Conservation (phyloP, 2,329 filamentous ascomycete species). For the Trichoderma sp. region DNA sequence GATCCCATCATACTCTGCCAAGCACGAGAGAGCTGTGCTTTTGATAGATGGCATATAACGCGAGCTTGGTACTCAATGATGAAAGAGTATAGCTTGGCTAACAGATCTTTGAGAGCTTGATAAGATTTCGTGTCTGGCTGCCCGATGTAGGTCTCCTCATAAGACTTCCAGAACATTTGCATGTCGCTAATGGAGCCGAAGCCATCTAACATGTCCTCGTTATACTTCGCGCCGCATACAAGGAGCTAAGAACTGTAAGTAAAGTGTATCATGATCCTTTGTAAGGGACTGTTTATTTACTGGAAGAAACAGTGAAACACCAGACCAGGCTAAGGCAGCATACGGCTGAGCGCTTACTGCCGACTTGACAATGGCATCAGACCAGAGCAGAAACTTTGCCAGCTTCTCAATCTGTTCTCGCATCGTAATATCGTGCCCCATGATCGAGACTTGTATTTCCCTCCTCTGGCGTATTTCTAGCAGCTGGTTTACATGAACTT, state of each 20-base stretch:
- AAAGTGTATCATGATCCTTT: background rate
- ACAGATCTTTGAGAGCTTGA: background rate
- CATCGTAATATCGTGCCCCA: constrained; percentile 24
- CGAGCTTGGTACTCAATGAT: constrained; percentile 17
- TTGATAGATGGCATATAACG: constrained; percentile 21
- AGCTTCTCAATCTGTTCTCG: constrained; percentile 26
- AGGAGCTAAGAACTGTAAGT: constrained; percentile 17
- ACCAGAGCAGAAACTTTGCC: constrained; percentile 26
- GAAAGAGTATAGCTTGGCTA: constrained; percentile 8
- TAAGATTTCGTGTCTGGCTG: background rate
- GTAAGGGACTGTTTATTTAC: constrained; percentile 12
- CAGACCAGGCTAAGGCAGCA: constrained; percentile 29
- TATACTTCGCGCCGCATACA: constrained; percentile 20
- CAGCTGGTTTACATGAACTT: background rate
- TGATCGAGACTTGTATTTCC: constrained; percentile 18
- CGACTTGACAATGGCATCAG: constrained; percentile 25
- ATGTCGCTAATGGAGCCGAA: constrained; percentile 24
- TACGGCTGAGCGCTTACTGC: constrained; percentile 27
- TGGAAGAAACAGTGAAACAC: constrained; percentile 26
- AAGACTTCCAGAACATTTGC: constrained; percentile 25
- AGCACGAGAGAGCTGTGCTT: constrained; percentile 23
- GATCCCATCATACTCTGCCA: constrained; percentile 18
- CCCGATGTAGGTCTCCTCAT: constrained; percentile 19
- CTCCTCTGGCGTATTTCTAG: background rate
- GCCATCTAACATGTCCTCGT: constrained; percentile 27